Evolutionary conservation across 257 asterid species (phyloP).

Genomic region (Voacanga thouarsii): DNA sequence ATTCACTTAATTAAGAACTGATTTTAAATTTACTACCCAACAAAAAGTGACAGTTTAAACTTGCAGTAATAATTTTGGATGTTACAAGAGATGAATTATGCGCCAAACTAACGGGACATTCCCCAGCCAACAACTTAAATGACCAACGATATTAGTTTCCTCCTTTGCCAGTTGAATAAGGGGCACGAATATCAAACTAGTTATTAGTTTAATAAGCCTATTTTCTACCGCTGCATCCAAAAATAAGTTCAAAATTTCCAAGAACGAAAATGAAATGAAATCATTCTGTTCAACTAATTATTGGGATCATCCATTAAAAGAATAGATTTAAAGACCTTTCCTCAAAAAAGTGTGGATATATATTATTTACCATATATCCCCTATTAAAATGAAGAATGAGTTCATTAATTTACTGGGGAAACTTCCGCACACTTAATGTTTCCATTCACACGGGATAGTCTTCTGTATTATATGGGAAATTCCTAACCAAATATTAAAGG

Average conservation of each 20-base stretch:
- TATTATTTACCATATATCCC: too few species aligned
- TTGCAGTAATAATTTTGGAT: neutral
- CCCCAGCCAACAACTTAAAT: neutral
- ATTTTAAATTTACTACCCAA: neutral
- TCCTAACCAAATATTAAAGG: neutral
- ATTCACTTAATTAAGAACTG: neutral
- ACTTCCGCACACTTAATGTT: neutral
- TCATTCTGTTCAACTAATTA: too few species aligned
- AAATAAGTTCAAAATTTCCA: too few species aligned
- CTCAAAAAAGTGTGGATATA: too few species aligned
- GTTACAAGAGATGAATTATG: neutral
- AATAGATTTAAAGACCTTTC: too few species aligned
- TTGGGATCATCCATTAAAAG: too few species aligned
- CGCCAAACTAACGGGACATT: neutral
- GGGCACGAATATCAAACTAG: too few species aligned
- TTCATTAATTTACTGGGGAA: too few species aligned
- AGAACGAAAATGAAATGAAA: too few species aligned
- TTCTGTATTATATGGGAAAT: neutral
- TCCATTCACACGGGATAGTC: neutral
- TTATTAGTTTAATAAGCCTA: too few species aligned
- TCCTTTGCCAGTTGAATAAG: neutral
- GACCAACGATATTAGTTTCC: neutral
- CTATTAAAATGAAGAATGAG: too few species aligned
- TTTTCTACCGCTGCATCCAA: too few species aligned
- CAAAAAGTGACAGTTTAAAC: neutral